phyloP scores from a whole-genome alignment of 148 eudicot species.

The Fallopia convolvulus region DNA sequence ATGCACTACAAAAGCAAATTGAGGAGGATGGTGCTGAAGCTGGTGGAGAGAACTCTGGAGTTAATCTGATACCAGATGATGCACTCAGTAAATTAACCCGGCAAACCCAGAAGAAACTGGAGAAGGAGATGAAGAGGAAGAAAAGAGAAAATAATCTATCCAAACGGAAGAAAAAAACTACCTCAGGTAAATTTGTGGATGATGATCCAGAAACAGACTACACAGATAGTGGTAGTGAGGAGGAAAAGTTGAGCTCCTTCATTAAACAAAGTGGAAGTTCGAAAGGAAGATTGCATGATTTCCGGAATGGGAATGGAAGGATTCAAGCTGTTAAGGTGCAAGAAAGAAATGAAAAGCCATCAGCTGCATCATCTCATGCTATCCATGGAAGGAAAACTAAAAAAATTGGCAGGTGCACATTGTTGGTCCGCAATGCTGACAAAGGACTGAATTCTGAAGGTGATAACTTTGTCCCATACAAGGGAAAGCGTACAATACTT shows the following conservation, averaged over 20 bases:
- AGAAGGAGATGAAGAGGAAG: constrained; percentile 72
- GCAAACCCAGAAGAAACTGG: constrained; percentile 77
- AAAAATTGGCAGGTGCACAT: constrained; percentile 74
- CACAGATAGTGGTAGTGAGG: constrained; percentile 42
- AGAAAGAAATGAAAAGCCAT: constrained; percentile 29
- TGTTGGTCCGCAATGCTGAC: constrained; percentile 67
- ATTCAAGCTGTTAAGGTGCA: constrained; percentile 27
- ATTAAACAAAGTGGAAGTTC: constrained; percentile 42
- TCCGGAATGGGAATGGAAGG: constrained; percentile 26
- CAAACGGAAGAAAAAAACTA: constrained; percentile 30
- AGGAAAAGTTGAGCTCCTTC: constrained; percentile 36
- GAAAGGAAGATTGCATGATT: constrained; percentile 37
- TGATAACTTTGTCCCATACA: constrained; percentile 70
- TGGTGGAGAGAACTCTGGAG: constrained; percentile 31
- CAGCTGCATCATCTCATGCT: constrained; percentile 23
- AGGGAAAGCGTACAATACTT: constrained; percentile 77
- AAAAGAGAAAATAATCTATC: constrained; percentile 36
- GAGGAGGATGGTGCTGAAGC: constrained; percentile 48
- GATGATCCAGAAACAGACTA: constrained; percentile 37
- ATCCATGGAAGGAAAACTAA: constrained; percentile 59
- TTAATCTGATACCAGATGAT: constrained; percentile 66
- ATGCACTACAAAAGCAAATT: constrained; percentile 80
- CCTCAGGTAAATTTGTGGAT: constrained; percentile 27
- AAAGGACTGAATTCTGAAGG: constrained; percentile 46
- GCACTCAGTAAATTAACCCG: constrained; percentile 68